Evolutionary conservation across 106 monocot genomes (phyloP).

Genomic region (Allium cepa): DNA sequence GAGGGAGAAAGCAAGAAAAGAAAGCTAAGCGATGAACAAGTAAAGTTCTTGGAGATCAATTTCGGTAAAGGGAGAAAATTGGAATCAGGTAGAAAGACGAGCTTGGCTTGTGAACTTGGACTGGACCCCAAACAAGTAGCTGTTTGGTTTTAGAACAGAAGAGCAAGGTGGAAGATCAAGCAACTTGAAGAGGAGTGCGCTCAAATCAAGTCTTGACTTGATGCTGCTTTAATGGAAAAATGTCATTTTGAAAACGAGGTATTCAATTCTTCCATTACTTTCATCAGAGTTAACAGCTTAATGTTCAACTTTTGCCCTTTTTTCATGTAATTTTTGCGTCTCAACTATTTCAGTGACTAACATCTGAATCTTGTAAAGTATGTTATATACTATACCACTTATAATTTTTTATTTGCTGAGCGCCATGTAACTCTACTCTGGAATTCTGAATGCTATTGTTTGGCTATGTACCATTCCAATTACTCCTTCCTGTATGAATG

Average conservation of each 20-base stretch:
- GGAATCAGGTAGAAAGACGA: constrained; percentile 49
- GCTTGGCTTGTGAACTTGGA: constrained; percentile 47
- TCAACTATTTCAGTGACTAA: too few relatives aligned
- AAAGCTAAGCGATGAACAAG: constrained; percentile 48
- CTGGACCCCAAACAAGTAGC: constrained; percentile 72
- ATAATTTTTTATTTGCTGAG: too few relatives aligned
- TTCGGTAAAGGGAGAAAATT: constrained; percentile 55
- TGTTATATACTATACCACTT: too few relatives aligned
- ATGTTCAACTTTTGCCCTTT: too few relatives aligned
- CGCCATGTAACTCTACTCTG: too few relatives aligned
- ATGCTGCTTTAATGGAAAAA: constrained; percentile 35
- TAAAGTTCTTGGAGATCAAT: constrained; percentile 55
- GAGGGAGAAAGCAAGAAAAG: constrained; percentile 30
- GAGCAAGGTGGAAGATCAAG: constrained; percentile 72
- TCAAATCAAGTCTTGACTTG: constrained; percentile 40
- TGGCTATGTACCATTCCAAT: too few relatives aligned
- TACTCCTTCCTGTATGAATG: too few relatives aligned
- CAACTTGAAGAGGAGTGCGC: constrained; percentile 54
- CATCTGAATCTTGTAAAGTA: too few relatives aligned
- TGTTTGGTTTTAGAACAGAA: constrained; percentile 76
- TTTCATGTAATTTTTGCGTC: too few relatives aligned
- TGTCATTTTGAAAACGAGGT: constrained; percentile 65
- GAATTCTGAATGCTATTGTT: too few relatives aligned
- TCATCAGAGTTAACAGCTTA: too few relatives aligned
- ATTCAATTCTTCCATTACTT: not conserved